Conservation (phyloP, 805 yeast genomes). For the Saturnispora sanitii region DNA sequence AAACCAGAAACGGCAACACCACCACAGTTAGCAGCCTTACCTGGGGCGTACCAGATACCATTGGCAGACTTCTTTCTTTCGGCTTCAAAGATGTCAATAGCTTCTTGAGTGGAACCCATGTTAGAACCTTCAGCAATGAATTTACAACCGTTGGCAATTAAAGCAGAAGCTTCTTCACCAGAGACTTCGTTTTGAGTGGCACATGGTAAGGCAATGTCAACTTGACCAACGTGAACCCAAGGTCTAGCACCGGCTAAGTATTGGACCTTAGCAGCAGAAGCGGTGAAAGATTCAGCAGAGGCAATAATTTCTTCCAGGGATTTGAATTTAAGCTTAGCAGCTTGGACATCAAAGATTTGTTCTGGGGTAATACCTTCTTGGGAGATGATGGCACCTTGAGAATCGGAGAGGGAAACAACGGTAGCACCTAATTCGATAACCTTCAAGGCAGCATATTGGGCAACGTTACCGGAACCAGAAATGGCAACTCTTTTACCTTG, state of each 20-base stretch:
- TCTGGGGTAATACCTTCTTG: conserved; percentile 75
- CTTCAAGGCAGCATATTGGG: conserved; percentile 97
- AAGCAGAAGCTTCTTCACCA: conserved; percentile 92
- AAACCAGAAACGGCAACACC: conserved; percentile 98
- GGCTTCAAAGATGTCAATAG: conserved; percentile 88
- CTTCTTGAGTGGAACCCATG: conserved; percentile 98
- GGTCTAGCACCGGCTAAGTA: conserved; percentile 94
- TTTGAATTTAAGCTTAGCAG: conserved; percentile 72
- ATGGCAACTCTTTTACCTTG: conserved; percentile 91
- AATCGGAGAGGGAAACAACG: conserved; percentile 90
- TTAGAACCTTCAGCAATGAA: conserved; percentile 98
- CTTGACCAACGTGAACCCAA: conserved; percentile 85
- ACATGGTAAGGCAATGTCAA: conserved; percentile 93
- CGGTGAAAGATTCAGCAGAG: conserved; percentile 43
- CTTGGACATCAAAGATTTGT: conserved; percentile 66
- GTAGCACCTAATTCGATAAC: conserved; percentile 94
- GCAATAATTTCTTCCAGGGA: conserved; percentile 59
- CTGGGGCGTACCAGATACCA: conserved; percentile 96
- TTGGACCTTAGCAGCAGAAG: conserved; percentile 44
- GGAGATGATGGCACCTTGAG: conserved; percentile 79
- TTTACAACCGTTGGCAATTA: conserved; percentile 84
- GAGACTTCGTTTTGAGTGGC: conserved; percentile 98
- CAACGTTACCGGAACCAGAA: conserved; percentile 98
- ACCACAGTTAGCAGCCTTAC: conserved; percentile 98
- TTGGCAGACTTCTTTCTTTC: conserved; percentile 42